Evolutionary conservation across 2,329 filamentous ascomycete genomes (phyloP), one percentile per base, ranked within the genome.

Genomic region (Fusarium falciforme): DNA sequence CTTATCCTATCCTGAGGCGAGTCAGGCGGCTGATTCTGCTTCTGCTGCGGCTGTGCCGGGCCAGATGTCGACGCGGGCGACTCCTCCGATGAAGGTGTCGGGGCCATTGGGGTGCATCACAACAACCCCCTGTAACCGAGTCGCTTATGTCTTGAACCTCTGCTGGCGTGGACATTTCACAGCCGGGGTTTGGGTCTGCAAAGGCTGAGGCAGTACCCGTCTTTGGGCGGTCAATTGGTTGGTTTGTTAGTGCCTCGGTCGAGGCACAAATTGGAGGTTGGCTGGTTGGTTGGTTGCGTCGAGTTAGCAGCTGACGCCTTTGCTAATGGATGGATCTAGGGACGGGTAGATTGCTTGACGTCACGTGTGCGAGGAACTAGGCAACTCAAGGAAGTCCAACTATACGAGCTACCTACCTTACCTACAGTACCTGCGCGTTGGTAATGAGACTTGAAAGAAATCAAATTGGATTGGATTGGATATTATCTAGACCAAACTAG

Each of bases 31-130:
- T 67, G 72, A 8, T 67, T 65, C 25, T 70, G 64, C 25, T 68
- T 25, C 9, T 59, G 57, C 33, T 78, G 64, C 66, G 66, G 61
- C 70, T 66, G 67, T 61, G 74, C 49, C 44, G 64, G 57, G 63
- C 72, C 70, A 35, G 76, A 77, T 25, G 75, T 78, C 29, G 79
- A 76, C 60, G 69, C 70, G 40, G 70, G 77, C 49, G 77, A 76
- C 73, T 79, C 79, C 64, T 75, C 78, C 66, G 77, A 79, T 49
- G 79, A 75, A 70, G 80, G 78, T 70, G 79, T 78, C 55, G 78
- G 77, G 65, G 77, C 77, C 79, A 82, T 82, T 54, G 60, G 71
- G 47, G 62, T 66, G 75, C 72, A 78, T 78, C 44, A 69, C 64
- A 72, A 44, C 40, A 72, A 68, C 55, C 57, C 54, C 61, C 49